phyloP scores from a whole-genome alignment of 139 green algal genomes.

The Gonium pectorale region DNA sequence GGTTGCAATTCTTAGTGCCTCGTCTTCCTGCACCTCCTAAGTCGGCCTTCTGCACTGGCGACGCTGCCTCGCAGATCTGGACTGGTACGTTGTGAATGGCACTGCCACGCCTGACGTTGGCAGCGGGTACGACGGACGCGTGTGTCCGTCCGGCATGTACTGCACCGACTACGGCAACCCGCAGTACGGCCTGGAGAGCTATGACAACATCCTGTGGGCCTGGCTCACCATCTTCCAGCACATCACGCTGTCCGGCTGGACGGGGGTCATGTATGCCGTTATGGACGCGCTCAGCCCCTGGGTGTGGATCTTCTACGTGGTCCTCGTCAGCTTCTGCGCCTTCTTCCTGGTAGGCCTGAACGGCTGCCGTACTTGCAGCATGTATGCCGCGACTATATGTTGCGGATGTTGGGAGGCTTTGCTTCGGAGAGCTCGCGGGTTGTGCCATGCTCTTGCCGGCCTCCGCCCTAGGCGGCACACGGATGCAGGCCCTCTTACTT shows the following conservation, averaged over 20 bases:
- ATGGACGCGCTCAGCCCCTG: constrained; percentile 24
- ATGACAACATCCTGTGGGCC: constrained; percentile 82
- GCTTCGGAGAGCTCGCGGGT: no score
- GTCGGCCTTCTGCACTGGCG: no score
- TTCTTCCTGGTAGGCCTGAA: constrained; percentile 67
- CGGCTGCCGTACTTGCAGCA: no score
- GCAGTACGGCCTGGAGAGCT: constrained; percentile 64
- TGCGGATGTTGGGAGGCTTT: no score
- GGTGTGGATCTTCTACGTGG: constrained; percentile 10
- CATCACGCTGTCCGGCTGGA: constrained; percentile 44
- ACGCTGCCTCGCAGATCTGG: not conserved
- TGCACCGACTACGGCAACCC: constrained; percentile 70
- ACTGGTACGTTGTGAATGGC: not conserved
- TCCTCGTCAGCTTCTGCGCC: constrained; percentile 67
- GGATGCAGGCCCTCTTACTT: no score
- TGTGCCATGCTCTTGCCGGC: no score
- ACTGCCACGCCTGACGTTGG: not conserved
- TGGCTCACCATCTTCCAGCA: constrained; percentile 72
- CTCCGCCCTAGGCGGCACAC: no score
- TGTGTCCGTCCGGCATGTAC: constrained; percentile 40
- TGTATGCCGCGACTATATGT: no score
- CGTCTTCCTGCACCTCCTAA: no score
- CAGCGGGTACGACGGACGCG: constrained; percentile 1
- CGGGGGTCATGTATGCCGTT: constrained; percentile 40
- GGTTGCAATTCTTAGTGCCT: no score